These are phyloP conservation scores for Drechslerella dactyloides DNA, from an alignment of 2,329 filamentous ascomycete species.

Conservation along the genomic window DNA sequence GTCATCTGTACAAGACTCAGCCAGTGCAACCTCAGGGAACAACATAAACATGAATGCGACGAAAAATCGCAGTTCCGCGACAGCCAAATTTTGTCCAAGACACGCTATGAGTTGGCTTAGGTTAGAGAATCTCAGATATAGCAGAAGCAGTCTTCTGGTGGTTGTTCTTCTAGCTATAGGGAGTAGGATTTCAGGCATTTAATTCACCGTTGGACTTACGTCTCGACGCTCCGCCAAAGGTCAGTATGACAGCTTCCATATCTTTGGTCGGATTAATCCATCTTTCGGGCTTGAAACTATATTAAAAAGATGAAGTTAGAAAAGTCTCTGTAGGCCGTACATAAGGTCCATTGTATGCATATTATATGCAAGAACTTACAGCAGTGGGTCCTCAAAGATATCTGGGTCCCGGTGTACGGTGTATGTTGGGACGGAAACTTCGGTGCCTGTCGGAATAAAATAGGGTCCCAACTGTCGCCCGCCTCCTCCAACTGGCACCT, in stretches of 20 bases:
- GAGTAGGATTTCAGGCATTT: too few species aligned
- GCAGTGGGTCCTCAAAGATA: constrained; percentile 20
- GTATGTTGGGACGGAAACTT: constrained; percentile 22
- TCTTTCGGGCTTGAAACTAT: constrained; percentile 35
- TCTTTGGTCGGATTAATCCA: constrained; percentile 28
- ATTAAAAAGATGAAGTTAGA: background rate
- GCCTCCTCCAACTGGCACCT: constrained; percentile 13
- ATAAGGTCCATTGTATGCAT: too few species aligned
- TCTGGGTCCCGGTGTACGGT: constrained; percentile 26
- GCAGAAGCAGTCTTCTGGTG: too few species aligned
- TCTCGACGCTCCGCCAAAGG: constrained; percentile 1
- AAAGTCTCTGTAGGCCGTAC: too few species aligned
- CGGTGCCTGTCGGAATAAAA: constrained; percentile 21
- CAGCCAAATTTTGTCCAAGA: constrained; percentile 15
- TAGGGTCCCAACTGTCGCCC: constrained; percentile 24
- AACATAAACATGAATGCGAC: background rate
- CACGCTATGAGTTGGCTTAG: constrained; percentile 20
- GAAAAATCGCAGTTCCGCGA: constrained; percentile 27
- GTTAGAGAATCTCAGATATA: too few species aligned
- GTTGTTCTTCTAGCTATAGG: too few species aligned
- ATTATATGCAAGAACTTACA: constrained; percentile 19
- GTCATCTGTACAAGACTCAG: constrained; percentile 34
- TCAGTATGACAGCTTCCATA: constrained; percentile 11
- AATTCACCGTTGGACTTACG: background rate
- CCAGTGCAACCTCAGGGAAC: constrained; percentile 1